Conservation (phyloP, 2,329 filamentous ascomycete species). For the Juglanconis oblonga region DNA sequence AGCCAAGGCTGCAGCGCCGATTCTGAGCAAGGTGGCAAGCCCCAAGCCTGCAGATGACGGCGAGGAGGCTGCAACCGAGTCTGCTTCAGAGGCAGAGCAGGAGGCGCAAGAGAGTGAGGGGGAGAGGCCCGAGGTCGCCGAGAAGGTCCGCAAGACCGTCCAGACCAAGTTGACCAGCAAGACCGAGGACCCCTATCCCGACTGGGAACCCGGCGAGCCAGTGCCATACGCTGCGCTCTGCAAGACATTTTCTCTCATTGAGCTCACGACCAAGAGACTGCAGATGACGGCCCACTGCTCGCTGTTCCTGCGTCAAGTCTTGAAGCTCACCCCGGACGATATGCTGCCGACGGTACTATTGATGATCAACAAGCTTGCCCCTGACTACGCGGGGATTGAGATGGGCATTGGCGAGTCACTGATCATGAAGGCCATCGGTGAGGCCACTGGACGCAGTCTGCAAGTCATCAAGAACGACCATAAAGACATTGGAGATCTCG, state of each 20-base stretch:
- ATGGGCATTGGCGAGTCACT: slow-evolving; percentile 97
- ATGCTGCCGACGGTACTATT: slow-evolving; percentile 84
- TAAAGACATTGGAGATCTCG: slow-evolving; percentile 92
- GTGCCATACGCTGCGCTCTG: slow-evolving; percentile 95
- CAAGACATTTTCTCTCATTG: slow-evolving; percentile 89
- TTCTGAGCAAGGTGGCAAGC: slow-evolving; percentile 19
- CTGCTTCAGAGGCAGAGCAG: slow-evolving; percentile 47
- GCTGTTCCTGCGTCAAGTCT: slow-evolving; percentile 88
- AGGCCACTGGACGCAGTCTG: slow-evolving; percentile 84
- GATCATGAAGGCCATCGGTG: slow-evolving; percentile 98
- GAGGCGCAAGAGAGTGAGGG: slow-evolving; percentile 51
- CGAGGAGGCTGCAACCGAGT: slow-evolving; percentile 38
- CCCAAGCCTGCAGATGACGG: slow-evolving; percentile 38
- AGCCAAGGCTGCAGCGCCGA: slow-evolving; percentile 19
- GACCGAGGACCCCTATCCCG: slow-evolving; percentile 80
- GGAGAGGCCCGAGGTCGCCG: slow-evolving; percentile 67
- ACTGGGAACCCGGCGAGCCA: slow-evolving; percentile 86
- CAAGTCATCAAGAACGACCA: slow-evolving; percentile 93
- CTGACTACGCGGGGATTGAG: slow-evolving; percentile 94
- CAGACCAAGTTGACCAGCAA: slow-evolving; percentile 66
- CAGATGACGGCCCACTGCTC: slow-evolving; percentile 87
- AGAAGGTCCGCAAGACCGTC: slow-evolving; percentile 75
- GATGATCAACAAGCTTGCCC: slow-evolving; percentile 97
- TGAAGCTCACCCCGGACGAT: slow-evolving; percentile 84
- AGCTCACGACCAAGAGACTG: slow-evolving; percentile 89